These are phyloP conservation scores for Tylopilus felleus DNA, from an alignment of 768 basidiomycete genomes.

Conservation along the genomic window DNA sequence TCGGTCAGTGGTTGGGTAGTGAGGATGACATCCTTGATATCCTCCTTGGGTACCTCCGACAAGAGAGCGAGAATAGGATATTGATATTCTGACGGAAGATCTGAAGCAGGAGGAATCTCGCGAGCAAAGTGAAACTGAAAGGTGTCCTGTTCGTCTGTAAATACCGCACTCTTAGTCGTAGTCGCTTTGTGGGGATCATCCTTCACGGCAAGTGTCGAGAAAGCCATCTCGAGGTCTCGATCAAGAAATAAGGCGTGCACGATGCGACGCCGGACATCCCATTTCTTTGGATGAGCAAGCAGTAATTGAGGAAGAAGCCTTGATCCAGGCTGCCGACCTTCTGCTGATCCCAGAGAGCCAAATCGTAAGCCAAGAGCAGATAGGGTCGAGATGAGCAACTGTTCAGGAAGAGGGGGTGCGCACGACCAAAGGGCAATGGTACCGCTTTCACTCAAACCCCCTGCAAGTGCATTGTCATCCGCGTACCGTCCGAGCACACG, in stretches of 20 bases:
- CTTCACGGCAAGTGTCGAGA: conserved; percentile 49
- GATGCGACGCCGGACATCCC: conserved; percentile 16
- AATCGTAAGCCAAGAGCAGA: conserved; percentile 28
- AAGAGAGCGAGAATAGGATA: conserved; percentile 20
- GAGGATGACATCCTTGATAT: conserved; percentile 53
- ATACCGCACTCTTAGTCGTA: conserved; percentile 23
- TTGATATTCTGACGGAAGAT: conserved; percentile 16
- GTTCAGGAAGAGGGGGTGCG: conserved; percentile 21
- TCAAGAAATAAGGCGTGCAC: conserved; percentile 19
- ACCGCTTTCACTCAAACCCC: conserved; percentile 25
- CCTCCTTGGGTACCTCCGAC: conserved; percentile 33
- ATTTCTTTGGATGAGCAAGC: conserved; percentile 24
- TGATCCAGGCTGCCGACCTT: not conserved
- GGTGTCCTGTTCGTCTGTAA: conserved; percentile 69
- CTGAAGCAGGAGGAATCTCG: conserved; percentile 27
- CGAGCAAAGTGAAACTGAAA: conserved; percentile 53
- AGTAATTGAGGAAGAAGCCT: conserved; percentile 29
- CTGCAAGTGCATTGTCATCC: conserved; percentile 17
- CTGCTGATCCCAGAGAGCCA: not conserved
- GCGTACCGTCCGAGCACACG: conserved; percentile 20
- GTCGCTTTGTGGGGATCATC: conserved; percentile 36
- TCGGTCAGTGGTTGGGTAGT: conserved; percentile 47
- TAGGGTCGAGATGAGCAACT: conserved; percentile 21
- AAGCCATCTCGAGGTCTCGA: conserved; percentile 30
- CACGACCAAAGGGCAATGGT: conserved; percentile 31